A percentile compares a stretch with the other conserved stretches of the same genome.
Evolutionary conservation across 2,329 filamentous ascomycete genomes (phyloP).

Genomic region (Cladophialophora chaetospira): DNA sequence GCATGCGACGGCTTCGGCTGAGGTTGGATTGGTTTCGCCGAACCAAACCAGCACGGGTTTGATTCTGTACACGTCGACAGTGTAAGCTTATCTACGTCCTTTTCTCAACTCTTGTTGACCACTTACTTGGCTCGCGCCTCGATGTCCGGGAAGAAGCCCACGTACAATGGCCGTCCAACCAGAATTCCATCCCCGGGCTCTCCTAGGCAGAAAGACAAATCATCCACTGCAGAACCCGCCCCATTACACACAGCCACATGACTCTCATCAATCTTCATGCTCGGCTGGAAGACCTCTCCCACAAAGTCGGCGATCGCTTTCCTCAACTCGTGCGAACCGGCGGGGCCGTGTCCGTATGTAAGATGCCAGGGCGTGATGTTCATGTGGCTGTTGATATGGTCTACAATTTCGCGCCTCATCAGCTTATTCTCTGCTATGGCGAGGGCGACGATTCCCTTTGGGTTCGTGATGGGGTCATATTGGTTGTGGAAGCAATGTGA

Average conservation of each 20-base stretch:
- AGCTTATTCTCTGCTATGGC: conserved; percentile 31
- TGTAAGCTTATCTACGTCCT: conserved; percentile 3
- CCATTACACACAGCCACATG: conserved; percentile 39
- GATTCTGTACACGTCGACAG: conserved; percentile 6
- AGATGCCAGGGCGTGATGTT: conserved; percentile 31
- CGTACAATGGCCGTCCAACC: conserved; percentile 50
- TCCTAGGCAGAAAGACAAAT: conserved; percentile 47
- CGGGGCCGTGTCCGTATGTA: conserved; percentile 42
- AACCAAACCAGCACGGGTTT: conserved; percentile 30
- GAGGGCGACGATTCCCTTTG: conserved; percentile 25
- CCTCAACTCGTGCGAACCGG: conserved; percentile 35
- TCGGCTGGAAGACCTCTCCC: conserved; percentile 37
- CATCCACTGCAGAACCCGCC: conserved; percentile 39
- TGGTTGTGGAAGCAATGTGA: conserved; percentile 29
- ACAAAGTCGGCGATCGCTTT: conserved; percentile 38
- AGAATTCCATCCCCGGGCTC: conserved; percentile 52
- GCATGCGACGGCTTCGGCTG: conserved; percentile 42
- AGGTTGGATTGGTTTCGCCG: conserved; percentile 39
- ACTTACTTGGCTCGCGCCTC: conserved; percentile 42
- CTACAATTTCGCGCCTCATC: conserved; percentile 26
- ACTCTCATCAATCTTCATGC: conserved; percentile 31
- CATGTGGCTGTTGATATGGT: conserved; percentile 24
- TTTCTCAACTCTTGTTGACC: not conserved
- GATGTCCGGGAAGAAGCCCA: conserved; percentile 53
- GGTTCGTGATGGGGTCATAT: conserved; percentile 24